Evolutionary conservation across 352 stramenopile genomes (phyloP), one percentile per base, ranked within the genome.

Genomic region (Phytophthora pinifolia): DNA sequence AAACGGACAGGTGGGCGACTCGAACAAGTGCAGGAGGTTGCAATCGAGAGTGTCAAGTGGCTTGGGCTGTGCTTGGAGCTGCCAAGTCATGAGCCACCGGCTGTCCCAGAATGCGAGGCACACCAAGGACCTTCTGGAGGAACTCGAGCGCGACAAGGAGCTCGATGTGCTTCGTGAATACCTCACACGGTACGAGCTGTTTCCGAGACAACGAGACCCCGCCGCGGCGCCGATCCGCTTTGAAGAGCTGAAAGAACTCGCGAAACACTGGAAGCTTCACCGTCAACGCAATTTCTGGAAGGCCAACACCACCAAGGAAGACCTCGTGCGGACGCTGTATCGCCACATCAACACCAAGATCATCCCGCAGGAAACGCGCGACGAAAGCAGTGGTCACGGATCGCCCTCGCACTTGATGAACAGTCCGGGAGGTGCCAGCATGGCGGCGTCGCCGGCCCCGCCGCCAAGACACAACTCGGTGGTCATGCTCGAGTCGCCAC

Each of bases 241-340:
- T n/a, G 87, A 96, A 57, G 86, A 96, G 56, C 68, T 96, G n/a
- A 95, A 95, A 54, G 89, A 96, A 49, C 67, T 96, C 9, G 84
- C 92, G 1, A 91, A 94, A 39, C 79, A 94, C 58, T 96, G 86
- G 84, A 96, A 96, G 50, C 65, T 96, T 5, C 86, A 96, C 43
- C 83, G 89, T 1, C 83, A 93, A 58, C 82, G 86, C 29, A 91
- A 93, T 45, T 96, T 96, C 52, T 96, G 87, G 87, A 96, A 95
- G 54, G 92, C 72, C 9, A 87, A 96, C 67, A 83, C 79, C 29
- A 89, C 81, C 29, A 95, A 94, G 54, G 86, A 96, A 52, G 86
- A 96, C 25, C 79, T 96, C 10, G 85, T 94, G 32, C 77, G 69
- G 6, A 94, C 83, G 12, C 59, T 96, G 4, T 89, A 94, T 41